These are phyloP conservation scores for Jimgerdemannia flammicorona DNA, from an alignment of 192 early-diverging fungal genomes.

Conservation along the genomic window DNA sequence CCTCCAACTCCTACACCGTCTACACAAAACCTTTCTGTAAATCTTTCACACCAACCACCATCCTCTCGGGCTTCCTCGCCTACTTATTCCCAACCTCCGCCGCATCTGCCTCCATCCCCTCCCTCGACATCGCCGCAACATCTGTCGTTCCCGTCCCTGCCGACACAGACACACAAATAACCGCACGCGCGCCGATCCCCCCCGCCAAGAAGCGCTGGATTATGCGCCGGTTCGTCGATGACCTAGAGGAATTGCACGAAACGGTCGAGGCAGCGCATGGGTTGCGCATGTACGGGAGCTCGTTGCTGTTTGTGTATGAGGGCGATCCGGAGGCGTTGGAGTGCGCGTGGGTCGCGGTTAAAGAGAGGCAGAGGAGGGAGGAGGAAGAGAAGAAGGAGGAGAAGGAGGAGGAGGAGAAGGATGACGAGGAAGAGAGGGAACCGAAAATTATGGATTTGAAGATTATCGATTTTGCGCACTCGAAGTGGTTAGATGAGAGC, in stretches of 20 bases:
- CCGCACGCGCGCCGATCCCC: slow-evolving; percentile 28
- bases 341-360: neutral
- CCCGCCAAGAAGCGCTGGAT: slow-evolving; percentile 48
- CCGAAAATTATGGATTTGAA: slow-evolving; percentile 59
- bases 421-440: neutral
- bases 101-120: neutral
- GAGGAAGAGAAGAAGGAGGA: slow-evolving; percentile 28
- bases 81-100: slow-evolving; percentile 48
- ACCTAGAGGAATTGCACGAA: slow-evolving; percentile 51
- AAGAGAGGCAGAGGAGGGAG: slow-evolving; percentile 11
- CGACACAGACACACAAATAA: neutral
- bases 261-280: slow-evolving; percentile 44
- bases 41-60: slow-evolving; percentile 41
- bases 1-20: slow-evolving; percentile 29
- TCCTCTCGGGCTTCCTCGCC: slow-evolving; percentile 53
- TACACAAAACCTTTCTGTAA: slow-evolving; percentile 54
- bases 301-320: slow-evolving; percentile 82
- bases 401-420: slow-evolving; percentile 17
- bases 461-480: slow-evolving; percentile 91
- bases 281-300: slow-evolving; percentile 67
- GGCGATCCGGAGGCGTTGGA: slow-evolving; percentile 44
- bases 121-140: neutral
- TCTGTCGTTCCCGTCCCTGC: neutral
- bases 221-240: slow-evolving; percentile 55
- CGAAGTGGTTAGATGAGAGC: slow-evolving; percentile 43